Conservation (phyloP, 306 rosid species). For the Cicer judaicum region DNA sequence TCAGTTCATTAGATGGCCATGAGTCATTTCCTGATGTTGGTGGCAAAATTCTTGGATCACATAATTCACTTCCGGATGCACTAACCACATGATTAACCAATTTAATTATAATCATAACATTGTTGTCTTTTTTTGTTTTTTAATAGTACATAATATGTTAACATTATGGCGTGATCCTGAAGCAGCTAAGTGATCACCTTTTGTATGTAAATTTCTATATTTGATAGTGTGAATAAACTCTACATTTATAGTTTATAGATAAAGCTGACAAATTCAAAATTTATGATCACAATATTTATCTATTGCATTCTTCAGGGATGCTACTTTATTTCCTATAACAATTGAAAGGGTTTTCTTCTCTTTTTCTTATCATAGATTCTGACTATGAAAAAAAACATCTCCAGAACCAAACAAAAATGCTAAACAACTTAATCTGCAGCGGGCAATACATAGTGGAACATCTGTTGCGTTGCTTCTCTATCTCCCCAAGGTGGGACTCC, state of each 20-base stretch:
- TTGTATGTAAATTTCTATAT: constrained; percentile 31
- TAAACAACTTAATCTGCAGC: too few relatives aligned
- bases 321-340: background rate
- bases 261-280: background rate
- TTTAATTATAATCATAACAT: background rate
- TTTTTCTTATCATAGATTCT: background rate
- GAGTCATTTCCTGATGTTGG: constrained; percentile 78
- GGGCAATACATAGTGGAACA: too few relatives aligned
- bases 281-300: background rate
- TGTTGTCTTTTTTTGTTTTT: too few relatives aligned
- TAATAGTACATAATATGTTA: constrained; percentile 1
- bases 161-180: constrained; percentile 5
- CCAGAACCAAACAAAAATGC: background rate
- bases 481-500: background rate
- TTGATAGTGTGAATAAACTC: constrained; percentile 23
- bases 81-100: constrained; percentile 51
- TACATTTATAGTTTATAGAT: background rate
- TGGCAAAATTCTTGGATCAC: constrained; percentile 72
- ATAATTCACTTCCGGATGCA: constrained; percentile 69
- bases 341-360: background rate
- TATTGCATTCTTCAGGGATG: background rate
- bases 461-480: background rate
- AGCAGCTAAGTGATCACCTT: constrained; percentile 9
- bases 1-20: constrained; percentile 49
- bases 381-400: background rate